Evolutionary conservation across 805 yeast genomes (phyloP), one percentile per base, ranked within the genome.

Genomic region (Candida nanaspora): DNA sequence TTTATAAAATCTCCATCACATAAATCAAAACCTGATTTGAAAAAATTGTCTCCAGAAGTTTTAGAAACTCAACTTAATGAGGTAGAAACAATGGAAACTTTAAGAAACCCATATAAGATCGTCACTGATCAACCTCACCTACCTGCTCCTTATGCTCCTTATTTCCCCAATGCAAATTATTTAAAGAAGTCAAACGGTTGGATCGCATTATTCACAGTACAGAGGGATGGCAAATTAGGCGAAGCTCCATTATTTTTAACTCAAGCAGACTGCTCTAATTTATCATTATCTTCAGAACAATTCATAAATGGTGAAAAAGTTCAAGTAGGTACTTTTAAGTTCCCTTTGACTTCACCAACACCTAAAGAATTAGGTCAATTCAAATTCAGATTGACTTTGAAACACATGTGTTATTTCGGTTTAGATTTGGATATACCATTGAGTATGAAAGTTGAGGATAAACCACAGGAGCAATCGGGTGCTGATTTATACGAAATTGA

Each of bases 321-420:
- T 44, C 63, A 62, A 4, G 67, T 88, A 41, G 82, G 87, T 35
- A 81, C 91, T 1, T 81, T 86, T 55, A 87, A 85, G 56, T 69
- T 89, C 42, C 86, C 82, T 50, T 59, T 89, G 37, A 62, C 81
- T 7, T 70, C 78, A 37, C 88, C 94, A 35, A 78, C 95, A 14
- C 97, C 98, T n/a, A 72, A 72, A 16, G 71, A 71, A 41, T 65
- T 66, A 15, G 95, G 94, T 33, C 67, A 64, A 33, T 76, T 65
- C 55, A 80, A 76, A 48, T 86, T 86, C 69, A 74, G 88, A 63
- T 66, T 89, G 15, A 63, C 80, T 20, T 60, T 91, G 55, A 78
- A 79, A 55, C 81, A 84, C 41, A 73, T 84, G 40, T 79, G 84
- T 35, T 89, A 86, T 59, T 86, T 86, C 58, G 95, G 96, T 6